Percentiles rank a stretch among this genome's conserved stretches.
Conservation (phyloP, 768 basidiomycete species). For the Leccinum obscurum region DNA sequence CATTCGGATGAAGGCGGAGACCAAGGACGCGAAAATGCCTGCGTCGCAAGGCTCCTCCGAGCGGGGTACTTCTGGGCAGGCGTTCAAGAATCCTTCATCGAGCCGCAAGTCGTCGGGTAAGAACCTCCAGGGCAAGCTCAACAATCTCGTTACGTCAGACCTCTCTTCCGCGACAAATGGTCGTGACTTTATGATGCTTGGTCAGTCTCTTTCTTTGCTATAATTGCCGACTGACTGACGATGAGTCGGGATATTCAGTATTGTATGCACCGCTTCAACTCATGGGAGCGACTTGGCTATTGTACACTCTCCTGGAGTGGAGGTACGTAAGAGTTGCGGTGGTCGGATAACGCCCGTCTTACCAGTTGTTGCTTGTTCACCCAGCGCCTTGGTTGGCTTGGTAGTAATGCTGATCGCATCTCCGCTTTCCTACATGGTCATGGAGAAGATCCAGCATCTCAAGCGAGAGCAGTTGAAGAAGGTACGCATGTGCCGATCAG, state of each 20-base stretch:
- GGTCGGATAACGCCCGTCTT: background rate
- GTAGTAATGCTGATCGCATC: background rate
- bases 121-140: slow-evolving; percentile 4
- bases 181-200: slow-evolving; percentile 5
- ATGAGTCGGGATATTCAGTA: background rate
- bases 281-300: background rate
- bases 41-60: background rate
- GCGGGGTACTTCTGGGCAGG: background rate
- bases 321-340: background rate
- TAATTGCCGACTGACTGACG: background rate
- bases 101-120: background rate
- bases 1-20: slow-evolving; percentile 4
- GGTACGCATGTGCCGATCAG: background rate
- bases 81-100: background rate
- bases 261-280: slow-evolving; percentile 2
- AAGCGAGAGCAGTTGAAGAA: slow-evolving; percentile 4
- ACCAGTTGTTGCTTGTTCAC: too few species aligned
- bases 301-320: slow-evolving; percentile 6
- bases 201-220: background rate
- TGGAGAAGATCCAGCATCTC: slow-evolving; percentile 1
- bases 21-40: background rate
- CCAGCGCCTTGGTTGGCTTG: slow-evolving; percentile 2
- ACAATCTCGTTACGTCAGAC: slow-evolving; percentile 6
- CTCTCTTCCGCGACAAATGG: slow-evolving; percentile 1
- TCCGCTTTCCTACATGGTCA: background rate